phyloP scores from a whole-genome alignment of 768 basidiomycete genomes.

The Udeniomyces megalosporus region DNA sequence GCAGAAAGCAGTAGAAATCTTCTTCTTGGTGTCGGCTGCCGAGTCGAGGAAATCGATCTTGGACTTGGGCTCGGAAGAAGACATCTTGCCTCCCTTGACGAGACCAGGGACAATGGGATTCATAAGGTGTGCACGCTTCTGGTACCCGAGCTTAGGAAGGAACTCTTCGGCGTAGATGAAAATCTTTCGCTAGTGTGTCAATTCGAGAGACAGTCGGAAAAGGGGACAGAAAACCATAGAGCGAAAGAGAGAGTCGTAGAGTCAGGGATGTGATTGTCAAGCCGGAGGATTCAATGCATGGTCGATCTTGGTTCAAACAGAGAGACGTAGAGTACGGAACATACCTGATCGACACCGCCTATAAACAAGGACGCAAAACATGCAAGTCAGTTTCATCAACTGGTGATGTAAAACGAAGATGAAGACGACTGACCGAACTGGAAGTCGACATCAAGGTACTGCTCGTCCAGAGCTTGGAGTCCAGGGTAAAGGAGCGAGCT shows the following conservation, averaged over 20 bases:
- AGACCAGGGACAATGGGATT: slow-evolving; percentile 94
- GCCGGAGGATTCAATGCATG: too few species aligned
- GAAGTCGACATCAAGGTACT: slow-evolving; percentile 89
- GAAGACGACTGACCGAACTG: slow-evolving; percentile 52
- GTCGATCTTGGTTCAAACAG: too few species aligned
- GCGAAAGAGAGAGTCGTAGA: too few species aligned
- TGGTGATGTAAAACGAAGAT: too few species aligned
- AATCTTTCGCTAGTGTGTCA: slow-evolving; percentile 61
- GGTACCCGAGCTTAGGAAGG: slow-evolving; percentile 82
- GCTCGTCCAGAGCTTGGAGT: slow-evolving; percentile 88
- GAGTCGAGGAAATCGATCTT: slow-evolving; percentile 95
- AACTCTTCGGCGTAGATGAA: slow-evolving; percentile 95
- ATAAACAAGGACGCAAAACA: neutral
- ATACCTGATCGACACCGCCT: slow-evolving; percentile 75
- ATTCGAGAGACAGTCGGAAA: neutral
- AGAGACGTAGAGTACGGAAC: too few species aligned
- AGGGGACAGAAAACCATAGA: too few species aligned
- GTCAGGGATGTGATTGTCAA: too few species aligned
- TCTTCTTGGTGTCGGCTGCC: slow-evolving; percentile 65
- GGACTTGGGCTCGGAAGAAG: slow-evolving; percentile 88
- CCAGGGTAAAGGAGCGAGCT: slow-evolving; percentile 92
- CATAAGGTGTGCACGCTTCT: slow-evolving; percentile 93
- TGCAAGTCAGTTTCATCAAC: too few species aligned
- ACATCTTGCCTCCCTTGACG: slow-evolving; percentile 83
- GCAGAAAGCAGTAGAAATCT: slow-evolving; percentile 83